Evolutionary conservation across 352 stramenopile genomes (phyloP).

Genomic region (Aphanomyces euteiches): DNA sequence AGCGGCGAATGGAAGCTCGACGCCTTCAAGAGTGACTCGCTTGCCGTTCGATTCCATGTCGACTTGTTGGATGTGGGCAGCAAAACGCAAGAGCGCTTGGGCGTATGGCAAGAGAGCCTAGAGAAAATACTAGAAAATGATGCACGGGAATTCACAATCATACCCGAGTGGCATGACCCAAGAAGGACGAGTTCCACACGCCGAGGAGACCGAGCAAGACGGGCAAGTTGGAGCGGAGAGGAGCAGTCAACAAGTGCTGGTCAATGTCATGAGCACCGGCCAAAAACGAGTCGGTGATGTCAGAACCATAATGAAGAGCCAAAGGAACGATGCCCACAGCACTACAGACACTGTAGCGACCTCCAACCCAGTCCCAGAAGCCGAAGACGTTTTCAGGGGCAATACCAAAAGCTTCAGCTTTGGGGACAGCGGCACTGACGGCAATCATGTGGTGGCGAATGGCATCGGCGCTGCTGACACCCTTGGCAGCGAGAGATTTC

Average conservation of each 20-base stretch:
- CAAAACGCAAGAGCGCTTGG: conserved; percentile 93
- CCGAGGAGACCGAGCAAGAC: conserved; percentile 96
- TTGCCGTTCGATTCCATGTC: conserved; percentile 99
- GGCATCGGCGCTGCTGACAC: conserved; percentile 73
- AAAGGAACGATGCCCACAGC: conserved; percentile 96
- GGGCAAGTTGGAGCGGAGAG: conserved; percentile 93
- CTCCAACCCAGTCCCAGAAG: conserved; percentile 99
- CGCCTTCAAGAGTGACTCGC: conserved; percentile 92
- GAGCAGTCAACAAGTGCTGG: conserved; percentile 93
- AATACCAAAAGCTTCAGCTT: conserved; percentile 93
- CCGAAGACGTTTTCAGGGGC: conserved; percentile 94
- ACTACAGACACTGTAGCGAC: conserved; percentile 96
- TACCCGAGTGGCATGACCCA: conserved; percentile 87
- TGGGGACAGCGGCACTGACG: conserved; percentile 68
- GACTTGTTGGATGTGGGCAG: conserved; percentile 97
- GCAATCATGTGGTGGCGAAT: conserved; percentile 94
- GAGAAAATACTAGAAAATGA: neutral
- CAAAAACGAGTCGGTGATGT: conserved; percentile 91
- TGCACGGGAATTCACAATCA: neutral
- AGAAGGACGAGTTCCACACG: conserved; percentile 98
- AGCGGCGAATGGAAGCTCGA: conserved; percentile 88
- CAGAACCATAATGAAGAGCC: conserved; percentile 93
- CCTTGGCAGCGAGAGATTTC: conserved; percentile 86
- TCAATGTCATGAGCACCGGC: conserved; percentile 96
- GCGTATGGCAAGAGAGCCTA: conserved; percentile 89